A percentile compares a stretch with the other conserved stretches of the same genome.
Evolutionary conservation across 495 filamentous ascomycete species (phyloP).

Genomic region (Ascodesmis nigricans): DNA sequence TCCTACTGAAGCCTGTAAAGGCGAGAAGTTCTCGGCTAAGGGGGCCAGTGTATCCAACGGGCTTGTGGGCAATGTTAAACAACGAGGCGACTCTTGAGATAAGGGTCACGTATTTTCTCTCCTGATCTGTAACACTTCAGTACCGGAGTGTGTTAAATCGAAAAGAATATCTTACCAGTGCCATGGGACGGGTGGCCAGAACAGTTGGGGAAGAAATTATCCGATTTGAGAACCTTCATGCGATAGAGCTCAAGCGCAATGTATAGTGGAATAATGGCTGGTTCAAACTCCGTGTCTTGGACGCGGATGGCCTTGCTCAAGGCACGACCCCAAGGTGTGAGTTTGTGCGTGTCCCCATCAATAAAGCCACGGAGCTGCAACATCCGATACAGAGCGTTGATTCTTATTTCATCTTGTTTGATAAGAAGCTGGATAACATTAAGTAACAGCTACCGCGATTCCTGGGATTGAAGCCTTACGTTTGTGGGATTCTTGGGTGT

Average conservation of each 20-base stretch:
- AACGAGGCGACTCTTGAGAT: slow-evolving; percentile 70
- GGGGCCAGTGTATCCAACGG: slow-evolving; percentile 83
- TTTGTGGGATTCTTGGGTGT: slow-evolving; percentile 25
- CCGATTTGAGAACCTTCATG: slow-evolving; percentile 50
- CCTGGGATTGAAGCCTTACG: slow-evolving; percentile 13
- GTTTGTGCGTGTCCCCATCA: slow-evolving; percentile 45
- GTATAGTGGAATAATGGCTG: slow-evolving; percentile 43
- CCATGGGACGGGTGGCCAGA: slow-evolving; percentile 38
- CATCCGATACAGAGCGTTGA: slow-evolving; percentile 67
- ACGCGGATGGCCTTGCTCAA: slow-evolving; percentile 43
- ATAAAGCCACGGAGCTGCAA: slow-evolving; percentile 73
- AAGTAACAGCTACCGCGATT: slow-evolving; percentile 7
- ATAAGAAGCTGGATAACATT: slow-evolving; percentile 26
- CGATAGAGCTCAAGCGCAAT: slow-evolving; percentile 62
- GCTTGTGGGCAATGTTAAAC: slow-evolving; percentile 55
- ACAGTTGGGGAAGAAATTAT: slow-evolving; percentile 30
- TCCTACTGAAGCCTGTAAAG: slow-evolving; percentile 62
- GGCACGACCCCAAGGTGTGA: slow-evolving; percentile 68
- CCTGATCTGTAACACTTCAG: slow-evolving; percentile 26
- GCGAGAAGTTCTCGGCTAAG: slow-evolving; percentile 73
- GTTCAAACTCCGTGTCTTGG: slow-evolving; percentile 31
- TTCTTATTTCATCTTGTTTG: slow-evolving; percentile 47
- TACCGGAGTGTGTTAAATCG: background rate
- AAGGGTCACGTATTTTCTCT: slow-evolving; percentile 50
- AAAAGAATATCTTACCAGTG: slow-evolving; percentile 28